These are phyloP conservation scores for Pleurotus ostreatus DNA, from an alignment of 768 basidiomycete genomes.

Conservation along the genomic window DNA sequence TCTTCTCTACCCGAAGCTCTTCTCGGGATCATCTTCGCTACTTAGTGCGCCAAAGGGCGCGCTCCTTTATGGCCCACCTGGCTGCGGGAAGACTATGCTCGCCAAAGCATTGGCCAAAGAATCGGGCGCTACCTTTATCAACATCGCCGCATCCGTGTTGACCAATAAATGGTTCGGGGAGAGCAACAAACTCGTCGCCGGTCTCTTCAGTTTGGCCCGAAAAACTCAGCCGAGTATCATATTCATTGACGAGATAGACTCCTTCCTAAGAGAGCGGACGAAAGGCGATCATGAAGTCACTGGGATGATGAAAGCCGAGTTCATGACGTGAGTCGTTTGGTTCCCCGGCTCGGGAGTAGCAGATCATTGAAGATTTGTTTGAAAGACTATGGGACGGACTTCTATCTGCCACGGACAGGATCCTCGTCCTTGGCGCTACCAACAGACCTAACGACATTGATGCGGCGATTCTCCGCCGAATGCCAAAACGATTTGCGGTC, in stretches of 20 bases:
- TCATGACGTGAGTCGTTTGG: slow-evolving; percentile 69
- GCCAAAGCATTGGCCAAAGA: slow-evolving; percentile 98
- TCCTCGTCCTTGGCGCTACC: slow-evolving; percentile 91
- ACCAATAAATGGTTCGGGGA: slow-evolving; percentile 87
- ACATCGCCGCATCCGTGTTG: slow-evolving; percentile 70
- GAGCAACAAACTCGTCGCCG: slow-evolving; percentile 93
- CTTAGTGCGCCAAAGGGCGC: slow-evolving; percentile 95
- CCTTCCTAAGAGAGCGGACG: slow-evolving; percentile 84
- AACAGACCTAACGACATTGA: slow-evolving; percentile 94
- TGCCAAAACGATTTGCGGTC: slow-evolving; percentile 95
- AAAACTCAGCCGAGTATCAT: slow-evolving; percentile 96
- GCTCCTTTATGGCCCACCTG: slow-evolving; percentile 92
- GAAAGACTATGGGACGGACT: slow-evolving; percentile 92
- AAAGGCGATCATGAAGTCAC: slow-evolving; percentile 95
- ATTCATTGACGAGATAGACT: slow-evolving; percentile 99
- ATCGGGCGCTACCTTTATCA: slow-evolving; percentile 95
- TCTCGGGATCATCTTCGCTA: slow-evolving; percentile 75
- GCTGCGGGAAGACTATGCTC: slow-evolving; percentile 99
- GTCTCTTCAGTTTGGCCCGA: slow-evolving; percentile 87
- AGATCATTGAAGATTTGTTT: background rate
- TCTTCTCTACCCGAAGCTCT: slow-evolving; percentile 85
- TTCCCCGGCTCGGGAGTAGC: background rate
- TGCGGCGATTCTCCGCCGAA: slow-evolving; percentile 83
- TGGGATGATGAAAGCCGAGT: slow-evolving; percentile 97
- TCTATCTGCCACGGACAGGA: slow-evolving; percentile 72